Evolutionary conservation across 176 grass and related monocot species (phyloP).

Genomic region (Cenchrus purpureus): DNA sequence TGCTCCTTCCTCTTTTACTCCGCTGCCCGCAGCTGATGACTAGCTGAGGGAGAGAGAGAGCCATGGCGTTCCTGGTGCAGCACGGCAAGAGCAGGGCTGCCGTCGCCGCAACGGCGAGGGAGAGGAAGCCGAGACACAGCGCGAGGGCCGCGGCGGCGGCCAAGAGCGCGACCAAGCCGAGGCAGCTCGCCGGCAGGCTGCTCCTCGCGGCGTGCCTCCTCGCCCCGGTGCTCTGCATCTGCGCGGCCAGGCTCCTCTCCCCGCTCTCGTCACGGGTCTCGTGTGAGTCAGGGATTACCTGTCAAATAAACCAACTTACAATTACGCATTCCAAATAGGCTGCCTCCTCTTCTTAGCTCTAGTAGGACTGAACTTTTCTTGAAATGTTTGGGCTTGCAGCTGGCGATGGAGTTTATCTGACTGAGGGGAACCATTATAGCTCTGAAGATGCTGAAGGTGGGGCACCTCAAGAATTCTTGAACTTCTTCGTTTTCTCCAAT

Average conservation of each 20-base stretch:
- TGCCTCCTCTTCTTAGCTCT: not conserved
- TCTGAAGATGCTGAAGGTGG: conserved; percentile 15
- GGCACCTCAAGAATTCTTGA: not conserved
- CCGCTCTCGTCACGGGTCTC: not conserved
- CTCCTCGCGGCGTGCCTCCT: conserved; percentile 42
- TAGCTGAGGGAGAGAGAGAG: not conserved
- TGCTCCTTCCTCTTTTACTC: not conserved
- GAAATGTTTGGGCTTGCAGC: not conserved
- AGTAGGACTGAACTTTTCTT: not conserved
- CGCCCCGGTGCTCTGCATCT: conserved; percentile 26
- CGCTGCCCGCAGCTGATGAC: not conserved
- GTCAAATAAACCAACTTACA: not conserved
- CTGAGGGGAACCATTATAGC: not conserved
- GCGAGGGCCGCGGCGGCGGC: not conserved
- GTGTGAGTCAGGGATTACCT: conserved; percentile 22
- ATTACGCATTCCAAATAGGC: not conserved
- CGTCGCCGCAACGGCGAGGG: conserved; percentile 9
- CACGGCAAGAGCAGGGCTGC: conserved; percentile 18
- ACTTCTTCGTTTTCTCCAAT: not conserved
- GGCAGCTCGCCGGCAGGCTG: conserved; percentile 16
- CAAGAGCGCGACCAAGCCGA: conserved; percentile 25
- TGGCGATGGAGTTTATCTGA: not conserved
- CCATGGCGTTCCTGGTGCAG: conserved; percentile 43
- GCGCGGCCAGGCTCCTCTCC: conserved; percentile 14
- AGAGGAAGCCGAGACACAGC: conserved; percentile 34